Evolutionary conservation across 305 asterid species (phyloP).

Genomic region (Fraxinus nigra): DNA sequence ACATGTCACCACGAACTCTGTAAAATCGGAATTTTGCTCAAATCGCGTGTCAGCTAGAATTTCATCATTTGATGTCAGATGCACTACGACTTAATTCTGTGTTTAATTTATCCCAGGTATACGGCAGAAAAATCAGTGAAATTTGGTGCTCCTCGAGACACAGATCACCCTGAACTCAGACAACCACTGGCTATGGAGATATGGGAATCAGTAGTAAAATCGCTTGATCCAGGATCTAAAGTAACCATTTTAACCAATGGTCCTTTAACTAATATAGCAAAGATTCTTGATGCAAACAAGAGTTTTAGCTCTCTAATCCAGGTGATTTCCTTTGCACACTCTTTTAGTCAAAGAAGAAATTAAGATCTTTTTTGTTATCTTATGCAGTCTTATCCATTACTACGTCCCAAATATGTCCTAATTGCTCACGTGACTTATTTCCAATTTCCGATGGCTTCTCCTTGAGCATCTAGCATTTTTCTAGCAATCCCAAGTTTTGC

Average conservation of each 20-base stretch:
- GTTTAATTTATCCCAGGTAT: conserved; percentile 39
- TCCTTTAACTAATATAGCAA: conserved; percentile 77
- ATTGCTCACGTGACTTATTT: background rate
- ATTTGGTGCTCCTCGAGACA: conserved; percentile 78
- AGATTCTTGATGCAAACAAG: conserved; percentile 50
- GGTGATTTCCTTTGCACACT: conserved; percentile 37
- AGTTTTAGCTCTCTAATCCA: conserved; percentile 40
- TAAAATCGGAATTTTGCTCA: background rate
- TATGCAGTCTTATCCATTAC: background rate
- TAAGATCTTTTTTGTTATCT: background rate
- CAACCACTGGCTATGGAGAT: conserved; percentile 72
- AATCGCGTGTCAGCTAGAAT: background rate
- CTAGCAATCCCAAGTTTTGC: background rate
- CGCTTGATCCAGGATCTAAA: conserved; percentile 52
- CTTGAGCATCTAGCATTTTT: background rate
- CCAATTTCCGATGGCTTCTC: background rate
- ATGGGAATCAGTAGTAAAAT: conserved; percentile 58
- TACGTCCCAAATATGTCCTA: background rate
- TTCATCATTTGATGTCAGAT: background rate
- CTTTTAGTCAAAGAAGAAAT: background rate
- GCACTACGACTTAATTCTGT: background rate
- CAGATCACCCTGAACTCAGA: conserved; percentile 75
- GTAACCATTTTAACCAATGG: conserved; percentile 75
- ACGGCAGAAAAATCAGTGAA: conserved; percentile 67
- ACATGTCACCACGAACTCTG: background rate